phyloP scores from a whole-genome alignment of 2,329 filamentous ascomycete genomes.

The Aaosphaeria pasadenensis region DNA sequence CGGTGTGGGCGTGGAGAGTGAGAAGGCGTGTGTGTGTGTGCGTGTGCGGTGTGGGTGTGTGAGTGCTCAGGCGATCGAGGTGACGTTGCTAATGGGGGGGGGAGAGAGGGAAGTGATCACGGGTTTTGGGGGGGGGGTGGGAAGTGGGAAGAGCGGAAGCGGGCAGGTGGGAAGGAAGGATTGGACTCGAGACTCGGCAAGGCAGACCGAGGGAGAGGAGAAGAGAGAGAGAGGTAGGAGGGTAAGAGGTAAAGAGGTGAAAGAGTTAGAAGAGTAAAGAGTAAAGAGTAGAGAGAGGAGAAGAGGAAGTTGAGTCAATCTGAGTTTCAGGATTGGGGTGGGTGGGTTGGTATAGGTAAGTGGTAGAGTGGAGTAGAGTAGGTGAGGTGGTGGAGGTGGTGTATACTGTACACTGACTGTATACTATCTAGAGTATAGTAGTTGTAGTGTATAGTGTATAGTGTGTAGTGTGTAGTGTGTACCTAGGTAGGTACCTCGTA shows the following conservation, averaged over 20 bases:
- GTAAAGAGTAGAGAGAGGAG: background rate
- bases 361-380: background rate
- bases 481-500: too few species aligned
- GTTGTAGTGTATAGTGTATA: too few species aligned
- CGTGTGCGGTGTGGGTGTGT: background rate
- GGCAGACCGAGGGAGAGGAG: background rate
- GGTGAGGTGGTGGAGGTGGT: background rate
- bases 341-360: background rate
- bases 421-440: background rate
- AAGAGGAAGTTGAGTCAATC: background rate
- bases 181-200: too few species aligned
- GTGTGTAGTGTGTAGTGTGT: too few species aligned
- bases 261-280: background rate
- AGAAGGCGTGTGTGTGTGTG: background rate
- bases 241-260: background rate
- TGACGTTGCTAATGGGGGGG: slow-evolving; percentile 3
- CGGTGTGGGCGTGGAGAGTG: slow-evolving; percentile 2
- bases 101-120: background rate
- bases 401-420: background rate
- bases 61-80: slow-evolving; percentile 1
- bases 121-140: background rate
- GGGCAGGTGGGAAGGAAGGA: slow-evolving; percentile 2
- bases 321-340: background rate
- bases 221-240: background rate
- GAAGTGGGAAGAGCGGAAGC: background rate